Conservation (phyloP, 129 eudicot species). For the Chrysanthemum seticuspe region DNA sequence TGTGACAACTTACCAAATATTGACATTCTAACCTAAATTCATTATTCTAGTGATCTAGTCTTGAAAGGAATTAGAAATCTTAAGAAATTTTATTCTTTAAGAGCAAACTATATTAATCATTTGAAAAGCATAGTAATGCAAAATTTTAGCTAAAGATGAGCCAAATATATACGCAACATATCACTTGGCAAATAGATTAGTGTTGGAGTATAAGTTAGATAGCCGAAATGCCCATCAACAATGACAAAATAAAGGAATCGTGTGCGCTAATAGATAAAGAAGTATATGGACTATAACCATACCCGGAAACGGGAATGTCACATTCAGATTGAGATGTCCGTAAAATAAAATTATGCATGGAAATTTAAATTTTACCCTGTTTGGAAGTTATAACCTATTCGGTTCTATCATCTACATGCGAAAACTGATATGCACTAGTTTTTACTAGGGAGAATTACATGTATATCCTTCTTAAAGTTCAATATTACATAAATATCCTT, state of each 20-base stretch:
- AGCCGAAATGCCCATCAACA: slow-evolving; percentile 6
- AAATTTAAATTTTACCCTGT: slow-evolving; percentile 1
- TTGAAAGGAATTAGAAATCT: slow-evolving; percentile 17
- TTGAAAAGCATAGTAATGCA: too few relatives aligned
- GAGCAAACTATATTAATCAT: background rate
- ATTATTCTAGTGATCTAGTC: background rate
- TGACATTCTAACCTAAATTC: slow-evolving; percentile 27
- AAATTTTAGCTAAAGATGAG: background rate
- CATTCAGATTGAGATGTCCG: slow-evolving; percentile 1
- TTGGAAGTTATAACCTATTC: background rate
- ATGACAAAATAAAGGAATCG: background rate
- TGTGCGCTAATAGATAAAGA: background rate
- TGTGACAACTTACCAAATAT: slow-evolving; percentile 35
- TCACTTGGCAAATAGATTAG: slow-evolving; percentile 6
- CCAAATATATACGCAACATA: background rate
- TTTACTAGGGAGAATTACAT: background rate
- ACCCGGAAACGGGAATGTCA: background rate
- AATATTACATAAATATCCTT: too few relatives aligned
- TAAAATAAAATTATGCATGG: background rate
- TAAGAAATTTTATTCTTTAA: slow-evolving; percentile 5
- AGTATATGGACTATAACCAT: background rate
- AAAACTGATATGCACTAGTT: background rate
- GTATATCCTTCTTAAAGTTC: too few relatives aligned
- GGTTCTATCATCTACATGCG: background rate
- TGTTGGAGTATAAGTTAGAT: slow-evolving; percentile 3